These are phyloP conservation scores for Pittosporum tobira DNA, from an alignment of 129 eudicot genomes.

Conservation along the genomic window DNA sequence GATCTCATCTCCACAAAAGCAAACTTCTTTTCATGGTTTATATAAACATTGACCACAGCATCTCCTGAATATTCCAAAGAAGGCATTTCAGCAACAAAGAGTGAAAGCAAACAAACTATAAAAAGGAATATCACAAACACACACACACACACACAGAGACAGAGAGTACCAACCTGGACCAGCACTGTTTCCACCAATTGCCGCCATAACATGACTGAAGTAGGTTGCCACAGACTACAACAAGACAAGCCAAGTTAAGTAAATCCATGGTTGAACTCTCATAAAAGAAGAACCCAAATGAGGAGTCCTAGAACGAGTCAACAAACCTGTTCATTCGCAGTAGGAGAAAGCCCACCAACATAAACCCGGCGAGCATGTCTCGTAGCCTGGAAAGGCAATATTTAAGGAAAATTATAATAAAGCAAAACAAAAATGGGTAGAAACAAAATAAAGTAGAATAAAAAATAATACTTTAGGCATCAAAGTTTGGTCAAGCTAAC, in stretches of 20 bases:
- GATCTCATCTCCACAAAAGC: slow-evolving; percentile 99
- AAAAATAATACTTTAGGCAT: background rate
- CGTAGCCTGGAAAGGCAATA: slow-evolving; percentile 60
- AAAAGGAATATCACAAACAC: background rate
- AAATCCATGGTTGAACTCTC: no score
- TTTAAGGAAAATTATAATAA: background rate
- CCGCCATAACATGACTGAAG: slow-evolving; percentile 87
- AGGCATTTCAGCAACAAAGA: background rate
- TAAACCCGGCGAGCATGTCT: slow-evolving; percentile 98
- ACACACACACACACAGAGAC: slow-evolving; percentile 11
- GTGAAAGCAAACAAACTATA: background rate
- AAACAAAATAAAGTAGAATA: background rate
- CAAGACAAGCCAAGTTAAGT: background rate
- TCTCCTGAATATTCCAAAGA: slow-evolving; percentile 44
- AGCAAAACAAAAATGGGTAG: background rate
- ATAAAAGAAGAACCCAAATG: background rate
- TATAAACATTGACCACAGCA: slow-evolving; percentile 96
- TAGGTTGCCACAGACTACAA: slow-evolving; percentile 83
- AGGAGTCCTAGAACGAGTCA: background rate
- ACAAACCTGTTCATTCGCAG: slow-evolving; percentile 90
- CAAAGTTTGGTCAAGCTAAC: slow-evolving; percentile 26
- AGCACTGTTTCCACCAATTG: slow-evolving; percentile 93
- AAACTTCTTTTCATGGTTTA: slow-evolving; percentile 93
- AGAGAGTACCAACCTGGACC: slow-evolving; percentile 99
- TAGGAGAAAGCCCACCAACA: slow-evolving; percentile 94